Base-by-base conservation (phyloP, 768 basidiomycete species). In the Rickenella mellea region DNA sequence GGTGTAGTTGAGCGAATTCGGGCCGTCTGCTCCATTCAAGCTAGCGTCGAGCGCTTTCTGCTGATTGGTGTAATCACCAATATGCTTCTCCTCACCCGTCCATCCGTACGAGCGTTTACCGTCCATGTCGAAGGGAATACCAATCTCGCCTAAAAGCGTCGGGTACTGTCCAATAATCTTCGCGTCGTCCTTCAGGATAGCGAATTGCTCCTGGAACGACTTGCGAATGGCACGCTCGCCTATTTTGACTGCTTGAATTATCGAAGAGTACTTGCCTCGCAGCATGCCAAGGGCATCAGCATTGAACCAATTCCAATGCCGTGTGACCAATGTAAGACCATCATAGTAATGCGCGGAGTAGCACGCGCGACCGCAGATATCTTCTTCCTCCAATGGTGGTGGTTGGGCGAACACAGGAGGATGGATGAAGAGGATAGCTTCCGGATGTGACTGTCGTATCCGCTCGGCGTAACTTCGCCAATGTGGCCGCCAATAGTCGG, bases 71-170 rank as follows among this genome's bases (percentile, higher is more conserved):
- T 81, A 96, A 59, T 96, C 83, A 17, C 90, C 87, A 46, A 73
- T 70, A 49, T 74, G 64, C 53, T 75, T 75, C 47, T 84, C 76
- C 36, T 68, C 61, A 60, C 82, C 73, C 49, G 69, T 79, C 60
- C 73, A 87, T 25, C 88, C 86, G 62, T 99, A 99, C 11, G 88
- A 71, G 35, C 73, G 69, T 60, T 88, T 90, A 42, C 65, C 65
- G 55, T 99, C 94, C 83, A 99, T 83, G 57, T 99, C 93, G 55
- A 83, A 90, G 2, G 94, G 94, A 2, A 80, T 86, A 11, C 94
- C 94, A 39, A 97, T 94, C 66, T 99, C 94, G 9, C 94, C 93
- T 27, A 99, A 85, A 49, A 98, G 69, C 0, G 87, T 93, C 1
- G 94, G 94, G 53, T 83, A 96, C 14, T 64, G 45, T 1, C 79